A percentile compares a stretch with the other conserved stretches of the same genome.
Evolutionary conservation across 2,329 filamentous ascomycete genomes (phyloP).

Genomic region (Trichophyton simii): DNA sequence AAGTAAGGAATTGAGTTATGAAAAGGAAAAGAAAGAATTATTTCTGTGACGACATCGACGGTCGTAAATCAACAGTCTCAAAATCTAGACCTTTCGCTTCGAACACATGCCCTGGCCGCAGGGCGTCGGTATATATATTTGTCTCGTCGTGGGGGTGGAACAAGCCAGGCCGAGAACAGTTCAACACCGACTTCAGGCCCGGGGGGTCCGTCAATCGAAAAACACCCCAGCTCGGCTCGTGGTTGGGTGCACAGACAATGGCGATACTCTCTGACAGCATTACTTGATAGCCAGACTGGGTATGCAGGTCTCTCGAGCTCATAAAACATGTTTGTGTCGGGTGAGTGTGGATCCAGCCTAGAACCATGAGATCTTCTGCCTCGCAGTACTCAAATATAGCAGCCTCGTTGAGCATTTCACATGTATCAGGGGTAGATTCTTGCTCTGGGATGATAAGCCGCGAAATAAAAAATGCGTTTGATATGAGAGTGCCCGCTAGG

Average conservation of each 20-base stretch:
- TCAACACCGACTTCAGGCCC: slow-evolving; percentile 70
- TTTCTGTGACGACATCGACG: slow-evolving; percentile 1
- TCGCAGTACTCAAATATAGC: slow-evolving; percentile 84
- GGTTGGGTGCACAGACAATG: slow-evolving; percentile 85
- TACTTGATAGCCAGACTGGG: slow-evolving; percentile 84
- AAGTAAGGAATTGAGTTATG: background rate
- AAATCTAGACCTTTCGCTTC: slow-evolving; percentile 55
- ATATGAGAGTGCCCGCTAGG: slow-evolving; percentile 77
- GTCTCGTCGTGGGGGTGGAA: slow-evolving; percentile 67
- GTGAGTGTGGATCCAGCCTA: slow-evolving; percentile 98
- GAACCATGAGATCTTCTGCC: slow-evolving; percentile 65
- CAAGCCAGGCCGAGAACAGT: slow-evolving; percentile 62
- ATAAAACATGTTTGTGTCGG: slow-evolving; percentile 96
- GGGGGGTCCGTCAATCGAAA: slow-evolving; percentile 91
- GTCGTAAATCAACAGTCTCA: slow-evolving; percentile 52
- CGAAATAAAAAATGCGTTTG: slow-evolving; percentile 85
- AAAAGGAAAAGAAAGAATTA: background rate
- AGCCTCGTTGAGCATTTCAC: slow-evolving; percentile 80
- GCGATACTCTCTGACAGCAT: slow-evolving; percentile 96
- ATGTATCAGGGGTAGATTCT: slow-evolving; percentile 79
- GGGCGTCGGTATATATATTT: slow-evolving; percentile 66
- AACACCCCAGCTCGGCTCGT: slow-evolving; percentile 64
- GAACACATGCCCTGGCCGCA: slow-evolving; percentile 58
- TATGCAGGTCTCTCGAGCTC: slow-evolving; percentile 87
- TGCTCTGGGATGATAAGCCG: slow-evolving; percentile 85